A percentile compares a stretch with the other conserved stretches of the same genome.
These are phyloP conservation scores for Zychaea mexicana DNA, from an alignment of 371 early-diverging fungal species.

Conservation along the genomic window DNA sequence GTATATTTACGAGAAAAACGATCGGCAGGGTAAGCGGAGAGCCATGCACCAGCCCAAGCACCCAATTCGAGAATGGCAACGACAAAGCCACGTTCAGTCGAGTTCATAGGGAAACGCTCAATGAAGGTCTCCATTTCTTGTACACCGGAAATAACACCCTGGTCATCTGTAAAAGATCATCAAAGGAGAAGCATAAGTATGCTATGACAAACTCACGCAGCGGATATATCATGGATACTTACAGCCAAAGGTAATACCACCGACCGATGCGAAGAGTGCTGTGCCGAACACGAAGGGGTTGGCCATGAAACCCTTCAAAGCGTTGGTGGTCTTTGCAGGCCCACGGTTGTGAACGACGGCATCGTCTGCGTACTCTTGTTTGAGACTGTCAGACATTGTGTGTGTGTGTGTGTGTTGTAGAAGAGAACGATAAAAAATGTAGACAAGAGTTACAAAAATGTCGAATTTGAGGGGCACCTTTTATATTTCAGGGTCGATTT, in stretches of 20 bases:
- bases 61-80: slow-evolving; percentile 67
- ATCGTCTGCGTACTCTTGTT: slow-evolving; percentile 6
- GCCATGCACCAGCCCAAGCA: slow-evolving; percentile 57
- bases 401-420: not conserved
- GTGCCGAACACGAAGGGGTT: slow-evolving; percentile 43
- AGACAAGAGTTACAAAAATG: too few species aligned
- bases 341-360: not conserved
- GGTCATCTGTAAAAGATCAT: slow-evolving; percentile 28
- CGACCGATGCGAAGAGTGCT: slow-evolving; percentile 43
- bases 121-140: slow-evolving; percentile 43
- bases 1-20: slow-evolving; percentile 67
- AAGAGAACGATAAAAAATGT: not conserved
- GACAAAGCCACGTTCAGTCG: slow-evolving; percentile 41
- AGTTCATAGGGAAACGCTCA: slow-evolving; percentile 28
- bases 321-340: slow-evolving; percentile 10
- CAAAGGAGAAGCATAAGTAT: not conserved
- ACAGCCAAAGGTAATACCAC: slow-evolving; percentile 52
- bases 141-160: slow-evolving; percentile 51
- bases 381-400: not conserved
- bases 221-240: slow-evolving; percentile 5
- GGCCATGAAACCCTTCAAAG: slow-evolving; percentile 26
- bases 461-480: not conserved
- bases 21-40: slow-evolving; percentile 63
- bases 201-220: not conserved
- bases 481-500: not conserved